Conservation (phyloP, 2,329 filamentous ascomycete species). For the Pseudogymnoascus sp. region DNA sequence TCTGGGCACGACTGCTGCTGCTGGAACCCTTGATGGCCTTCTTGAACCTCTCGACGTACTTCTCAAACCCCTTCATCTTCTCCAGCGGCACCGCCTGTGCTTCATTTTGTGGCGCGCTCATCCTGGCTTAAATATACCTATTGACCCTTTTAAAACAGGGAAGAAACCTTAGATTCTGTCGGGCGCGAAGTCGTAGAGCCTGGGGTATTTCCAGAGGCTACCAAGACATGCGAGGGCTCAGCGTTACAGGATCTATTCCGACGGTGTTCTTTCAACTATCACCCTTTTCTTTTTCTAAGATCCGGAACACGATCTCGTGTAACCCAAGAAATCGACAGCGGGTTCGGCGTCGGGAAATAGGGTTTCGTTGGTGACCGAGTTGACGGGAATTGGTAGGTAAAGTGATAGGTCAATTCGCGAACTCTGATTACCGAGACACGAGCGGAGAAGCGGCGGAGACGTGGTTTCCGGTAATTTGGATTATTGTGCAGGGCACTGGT, state of each 20-base stretch:
- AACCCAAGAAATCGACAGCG: neutral
- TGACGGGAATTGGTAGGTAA: neutral
- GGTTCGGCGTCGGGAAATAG: neutral
- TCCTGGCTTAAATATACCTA: constrained; percentile 11
- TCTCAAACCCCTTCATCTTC: constrained; percentile 21
- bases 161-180: neutral
- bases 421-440: neutral
- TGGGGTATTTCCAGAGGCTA: neutral
- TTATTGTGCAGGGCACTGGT: neutral
- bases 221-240: neutral
- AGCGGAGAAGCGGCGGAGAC: no score
- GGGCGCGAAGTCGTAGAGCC: neutral
- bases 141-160: neutral
- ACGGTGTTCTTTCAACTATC: no score
- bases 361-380: neutral
- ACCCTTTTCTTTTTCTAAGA: no score
- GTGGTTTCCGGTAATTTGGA: neutral
- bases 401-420: neutral
- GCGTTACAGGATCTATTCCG: no score
- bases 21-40: constrained; percentile 11
- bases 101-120: constrained; percentile 19
- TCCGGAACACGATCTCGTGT: neutral
- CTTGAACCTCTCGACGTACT: constrained; percentile 22
- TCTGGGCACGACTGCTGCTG: constrained; percentile 15
- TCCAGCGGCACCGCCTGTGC: constrained; percentile 14